Evolutionary conservation across 164 flowering plant genomes (phyloP), one percentile per base, ranked within the genome.

Genomic region (Kalanchoe fedtschenkoi): DNA sequence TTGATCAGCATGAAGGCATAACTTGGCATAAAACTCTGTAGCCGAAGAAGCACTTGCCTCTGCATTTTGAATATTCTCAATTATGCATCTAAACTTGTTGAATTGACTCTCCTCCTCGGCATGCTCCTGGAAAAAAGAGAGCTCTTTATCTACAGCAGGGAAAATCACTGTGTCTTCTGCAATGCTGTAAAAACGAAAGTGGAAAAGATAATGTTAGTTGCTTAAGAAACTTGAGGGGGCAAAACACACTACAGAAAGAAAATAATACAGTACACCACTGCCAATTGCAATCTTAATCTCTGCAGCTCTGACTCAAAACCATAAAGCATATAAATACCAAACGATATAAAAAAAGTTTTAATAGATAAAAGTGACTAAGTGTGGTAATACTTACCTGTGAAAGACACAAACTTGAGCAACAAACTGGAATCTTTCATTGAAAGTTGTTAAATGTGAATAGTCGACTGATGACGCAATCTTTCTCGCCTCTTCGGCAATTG

Each of bases 381-480:
- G 3, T 21, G 3, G 22, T 21, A 47, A 47, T 47, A 10, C 54
- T 47, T 77, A 92, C 99, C 99, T 90, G 75, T 93, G 99, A 68
- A 87, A 93, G 64, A 93, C 88, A 77, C 95, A 90, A 44, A 93
- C 91, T 74, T 93, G 95, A n/a, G 99, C 96, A 72, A 90, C 87
- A 62, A 93, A 93, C 58, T 93, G 92, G 54, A 93, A 77, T 70
- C 93, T 79, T 69, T 83, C 79, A 66, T 86, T 81, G 67, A 93
- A 90, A 37, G 82, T 76, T 68, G 88, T 77, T 60, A 93, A 57
- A 78, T 93, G 79, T 64, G 86, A 77, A 67, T 86, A 88, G 65
- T 93, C 85, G 44, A 85, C 95, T 34, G 84, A 82, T 51, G 68
- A 68, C 67, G 88, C 83, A 46, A 88, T 86, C 66, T 69, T 82